Evolutionary conservation across 805 yeast genomes (phyloP).

Genomic region (Metschnikowia chrysomelidarum): DNA sequence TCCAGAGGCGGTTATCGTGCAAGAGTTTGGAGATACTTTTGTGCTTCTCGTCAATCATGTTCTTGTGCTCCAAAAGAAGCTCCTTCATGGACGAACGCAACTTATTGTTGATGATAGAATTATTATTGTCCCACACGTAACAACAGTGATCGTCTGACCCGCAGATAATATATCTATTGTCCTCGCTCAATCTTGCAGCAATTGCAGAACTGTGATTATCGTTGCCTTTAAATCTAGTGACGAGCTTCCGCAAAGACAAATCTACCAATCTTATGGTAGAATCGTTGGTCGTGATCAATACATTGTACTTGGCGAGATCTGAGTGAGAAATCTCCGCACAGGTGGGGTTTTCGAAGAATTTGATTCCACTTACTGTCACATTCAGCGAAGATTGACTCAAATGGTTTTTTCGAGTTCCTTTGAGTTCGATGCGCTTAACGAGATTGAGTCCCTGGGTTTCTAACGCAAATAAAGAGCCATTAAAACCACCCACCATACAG

Average conservation of each 20-base stretch:
- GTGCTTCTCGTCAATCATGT: constrained; percentile 33
- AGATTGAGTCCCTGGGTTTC: constrained; percentile 62
- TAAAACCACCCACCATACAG: constrained; percentile 72
- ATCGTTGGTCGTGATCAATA: constrained; percentile 75
- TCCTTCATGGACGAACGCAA: constrained; percentile 36
- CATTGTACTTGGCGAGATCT: constrained; percentile 25
- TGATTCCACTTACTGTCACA: constrained; percentile 72
- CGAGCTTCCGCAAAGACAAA: constrained; percentile 49
- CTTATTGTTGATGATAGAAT: constrained; percentile 39
- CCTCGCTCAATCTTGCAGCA: constrained; percentile 61
- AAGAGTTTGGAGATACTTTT: constrained; percentile 28
- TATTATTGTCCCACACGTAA: constrained; percentile 69
- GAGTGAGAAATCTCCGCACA: constrained; percentile 6
- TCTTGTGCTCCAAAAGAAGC: constrained; percentile 32
- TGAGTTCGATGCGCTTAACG: constrained; percentile 30
- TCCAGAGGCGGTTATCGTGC: constrained; percentile 28
- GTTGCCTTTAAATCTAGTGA: constrained; percentile 71
- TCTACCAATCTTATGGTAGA: constrained; percentile 71
- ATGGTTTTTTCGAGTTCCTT: constrained; percentile 23
- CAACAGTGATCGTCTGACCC: constrained; percentile 91
- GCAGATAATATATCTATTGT: constrained; percentile 55
- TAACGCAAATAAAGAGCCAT: constrained; percentile 62
- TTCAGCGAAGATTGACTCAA: constrained; percentile 25
- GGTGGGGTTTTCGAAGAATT: constrained; percentile 38
- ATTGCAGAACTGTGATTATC: constrained; percentile 71